Percentiles rank a stretch among this genome's conserved stretches.
Evolutionary conservation across 305 asterid genomes (phyloP).

Genomic region (Fraxinus nigra): DNA sequence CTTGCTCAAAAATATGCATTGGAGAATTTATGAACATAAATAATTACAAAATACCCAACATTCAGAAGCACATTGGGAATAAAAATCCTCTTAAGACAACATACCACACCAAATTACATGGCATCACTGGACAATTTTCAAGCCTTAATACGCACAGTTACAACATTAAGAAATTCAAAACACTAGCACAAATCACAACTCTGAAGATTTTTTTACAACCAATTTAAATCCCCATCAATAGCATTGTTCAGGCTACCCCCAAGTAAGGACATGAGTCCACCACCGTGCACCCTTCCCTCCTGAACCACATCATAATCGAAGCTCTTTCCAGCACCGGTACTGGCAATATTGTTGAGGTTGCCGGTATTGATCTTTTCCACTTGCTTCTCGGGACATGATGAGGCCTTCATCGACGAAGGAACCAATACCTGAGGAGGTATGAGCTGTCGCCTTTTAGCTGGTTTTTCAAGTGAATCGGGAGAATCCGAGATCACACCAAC

Average conservation of each 20-base stretch:
- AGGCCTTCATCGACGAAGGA: slow-evolving; percentile 44
- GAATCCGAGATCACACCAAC: slow-evolving; percentile 33
- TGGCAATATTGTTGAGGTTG: neutral
- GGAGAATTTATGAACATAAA: neutral
- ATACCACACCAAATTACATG: neutral
- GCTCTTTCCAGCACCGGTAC: slow-evolving; percentile 1
- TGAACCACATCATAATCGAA: neutral
- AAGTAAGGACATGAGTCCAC: slow-evolving; percentile 42
- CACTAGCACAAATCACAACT: neutral
- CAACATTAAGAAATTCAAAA: neutral
- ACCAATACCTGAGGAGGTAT: slow-evolving; percentile 47
- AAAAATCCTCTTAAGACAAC: neutral
- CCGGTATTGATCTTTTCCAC: slow-evolving; percentile 17
- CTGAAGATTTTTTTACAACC: neutral
- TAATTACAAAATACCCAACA: neutral
- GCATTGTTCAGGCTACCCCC: slow-evolving; percentile 43
- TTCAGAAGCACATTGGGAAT: neutral
- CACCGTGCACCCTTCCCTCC: slow-evolving; percentile 27
- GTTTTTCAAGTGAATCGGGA: slow-evolving; percentile 12
- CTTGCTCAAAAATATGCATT: neutral
- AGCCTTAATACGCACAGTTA: neutral
- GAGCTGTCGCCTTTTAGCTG: slow-evolving; percentile 14
- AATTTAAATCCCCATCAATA: slow-evolving; percentile 13
- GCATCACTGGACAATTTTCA: neutral
- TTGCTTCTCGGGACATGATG: slow-evolving; percentile 23